Evolutionary conservation across 1,139 yeast genomes (phyloP).

Genomic region (Taphrina betulina): DNA sequence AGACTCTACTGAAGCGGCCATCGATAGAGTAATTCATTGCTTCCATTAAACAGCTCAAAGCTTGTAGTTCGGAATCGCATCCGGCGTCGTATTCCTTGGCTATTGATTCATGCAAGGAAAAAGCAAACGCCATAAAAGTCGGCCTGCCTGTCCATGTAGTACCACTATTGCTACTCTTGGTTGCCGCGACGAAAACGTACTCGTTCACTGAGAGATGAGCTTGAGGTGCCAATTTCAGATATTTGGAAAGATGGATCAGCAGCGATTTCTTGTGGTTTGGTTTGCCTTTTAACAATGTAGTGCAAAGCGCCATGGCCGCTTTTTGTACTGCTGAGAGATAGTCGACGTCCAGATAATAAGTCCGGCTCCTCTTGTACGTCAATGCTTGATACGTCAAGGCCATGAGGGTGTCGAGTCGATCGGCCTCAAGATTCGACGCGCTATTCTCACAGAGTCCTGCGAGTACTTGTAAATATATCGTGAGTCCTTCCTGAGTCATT

Average conservation of each 20-base stretch:
- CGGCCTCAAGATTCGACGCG: not conserved
- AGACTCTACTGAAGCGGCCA: not conserved
- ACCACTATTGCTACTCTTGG: too few species aligned
- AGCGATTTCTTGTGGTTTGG: not conserved
- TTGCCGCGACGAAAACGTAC: conserved; percentile 3
- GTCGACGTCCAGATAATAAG: conserved; percentile 32
- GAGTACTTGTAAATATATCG: not conserved
- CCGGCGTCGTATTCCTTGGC: not conserved
- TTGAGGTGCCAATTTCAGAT: not conserved
- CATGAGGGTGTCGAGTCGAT: not conserved
- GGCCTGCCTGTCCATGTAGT: conserved; percentile 22
- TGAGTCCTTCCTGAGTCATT: conserved; percentile 9
- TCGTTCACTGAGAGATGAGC: not conserved
- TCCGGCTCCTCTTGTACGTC: conserved; percentile 12
- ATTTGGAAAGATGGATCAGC: not conserved
- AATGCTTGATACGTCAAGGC: conserved; percentile 3
- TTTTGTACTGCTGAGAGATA: conserved; percentile 21
- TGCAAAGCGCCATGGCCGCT: not conserved
- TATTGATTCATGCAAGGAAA: not conserved
- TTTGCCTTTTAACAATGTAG: not conserved
- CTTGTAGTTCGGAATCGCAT: not conserved
- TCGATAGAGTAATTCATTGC: not conserved
- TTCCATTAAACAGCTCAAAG: not conserved
- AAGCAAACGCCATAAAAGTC: conserved; percentile 13
- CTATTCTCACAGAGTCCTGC: not conserved